These are phyloP conservation scores for Craterostigma plantagineum DNA, from an alignment of 257 asterid species.

Conservation along the genomic window DNA sequence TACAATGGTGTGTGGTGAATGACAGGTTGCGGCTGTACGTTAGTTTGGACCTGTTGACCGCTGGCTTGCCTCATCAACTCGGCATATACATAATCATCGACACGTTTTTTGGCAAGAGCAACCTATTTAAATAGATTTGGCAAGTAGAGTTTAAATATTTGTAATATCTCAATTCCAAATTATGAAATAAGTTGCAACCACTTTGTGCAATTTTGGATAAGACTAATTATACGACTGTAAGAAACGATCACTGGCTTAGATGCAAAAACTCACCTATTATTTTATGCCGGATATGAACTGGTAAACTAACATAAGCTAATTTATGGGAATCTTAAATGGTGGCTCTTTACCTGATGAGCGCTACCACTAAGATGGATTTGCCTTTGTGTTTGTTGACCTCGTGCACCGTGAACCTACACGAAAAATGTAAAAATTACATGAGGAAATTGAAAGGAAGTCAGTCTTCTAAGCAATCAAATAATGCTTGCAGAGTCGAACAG, in stretches of 20 bases:
- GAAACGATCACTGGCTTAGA: no score
- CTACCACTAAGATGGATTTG: conserved; percentile 82
- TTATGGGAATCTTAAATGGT: neutral
- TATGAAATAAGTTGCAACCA: neutral
- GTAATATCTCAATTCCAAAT: neutral
- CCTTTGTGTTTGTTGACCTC: conserved; percentile 82
- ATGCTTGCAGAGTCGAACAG: neutral
- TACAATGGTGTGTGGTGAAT: conserved; percentile 25
- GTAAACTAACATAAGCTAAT: no score
- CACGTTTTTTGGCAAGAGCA: conserved; percentile 73
- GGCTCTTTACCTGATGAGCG: conserved; percentile 54
- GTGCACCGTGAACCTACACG: conserved; percentile 64
- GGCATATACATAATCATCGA: conserved; percentile 78
- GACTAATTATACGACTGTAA: neutral
- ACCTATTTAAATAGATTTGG: conserved; percentile 20
- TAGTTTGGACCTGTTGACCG: conserved; percentile 21
- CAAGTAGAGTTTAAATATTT: neutral
- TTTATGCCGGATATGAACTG: no score
- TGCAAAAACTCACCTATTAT: no score
- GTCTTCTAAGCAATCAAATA: neutral
- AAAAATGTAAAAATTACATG: conserved; percentile 1
- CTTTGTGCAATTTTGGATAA: neutral
- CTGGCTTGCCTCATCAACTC: conserved; percentile 67
- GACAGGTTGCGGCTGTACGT: conserved; percentile 14
- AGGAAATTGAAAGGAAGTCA: neutral